Conservation (phyloP, 306 rosid genomes). For the Prunus davidiana region DNA sequence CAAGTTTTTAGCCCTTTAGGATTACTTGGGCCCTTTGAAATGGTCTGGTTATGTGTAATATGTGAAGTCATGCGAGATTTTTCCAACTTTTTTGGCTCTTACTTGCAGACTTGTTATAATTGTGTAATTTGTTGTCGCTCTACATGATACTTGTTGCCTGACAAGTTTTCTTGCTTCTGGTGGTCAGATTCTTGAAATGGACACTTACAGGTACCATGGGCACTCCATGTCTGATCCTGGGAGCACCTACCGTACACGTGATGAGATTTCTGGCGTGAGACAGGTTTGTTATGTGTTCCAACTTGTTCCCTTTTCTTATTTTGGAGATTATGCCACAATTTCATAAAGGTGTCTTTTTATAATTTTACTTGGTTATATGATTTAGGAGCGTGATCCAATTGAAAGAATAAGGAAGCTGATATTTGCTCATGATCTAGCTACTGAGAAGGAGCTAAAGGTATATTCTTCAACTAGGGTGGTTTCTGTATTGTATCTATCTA, state of each 20-base stretch:
- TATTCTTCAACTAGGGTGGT: background rate
- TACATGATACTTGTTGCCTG: conserved; percentile 12
- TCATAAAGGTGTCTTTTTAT: conserved; percentile 4
- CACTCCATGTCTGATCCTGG: conserved; percentile 99
- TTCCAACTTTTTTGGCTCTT: background rate
- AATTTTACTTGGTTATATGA: conserved; percentile 8
- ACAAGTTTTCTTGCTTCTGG: conserved; percentile 23
- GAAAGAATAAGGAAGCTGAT: conserved; percentile 89
- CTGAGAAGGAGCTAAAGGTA: conserved; percentile 94
- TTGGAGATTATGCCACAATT: background rate
- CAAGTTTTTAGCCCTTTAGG: background rate
- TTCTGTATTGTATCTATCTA: background rate
- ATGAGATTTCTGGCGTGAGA: conserved; percentile 92
- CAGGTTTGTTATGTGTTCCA: conserved; percentile 49
- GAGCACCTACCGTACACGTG: conserved; percentile 97
- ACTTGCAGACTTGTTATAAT: background rate
- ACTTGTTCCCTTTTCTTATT: background rate
- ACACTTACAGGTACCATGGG: conserved; percentile 96
- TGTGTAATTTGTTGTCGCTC: conserved; percentile 10
- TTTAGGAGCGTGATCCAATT: conserved; percentile 95
- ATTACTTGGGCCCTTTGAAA: background rate
- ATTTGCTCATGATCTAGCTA: conserved; percentile 63
- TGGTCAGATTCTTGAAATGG: conserved; percentile 94
- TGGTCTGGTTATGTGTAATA: background rate
- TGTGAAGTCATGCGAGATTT: background rate